A percentile compares a stretch with the other conserved stretches of the same genome.
phyloP scores from a whole-genome alignment of 1,284 basidiomycete genomes.

The Uromyces viciae-fabae region DNA sequence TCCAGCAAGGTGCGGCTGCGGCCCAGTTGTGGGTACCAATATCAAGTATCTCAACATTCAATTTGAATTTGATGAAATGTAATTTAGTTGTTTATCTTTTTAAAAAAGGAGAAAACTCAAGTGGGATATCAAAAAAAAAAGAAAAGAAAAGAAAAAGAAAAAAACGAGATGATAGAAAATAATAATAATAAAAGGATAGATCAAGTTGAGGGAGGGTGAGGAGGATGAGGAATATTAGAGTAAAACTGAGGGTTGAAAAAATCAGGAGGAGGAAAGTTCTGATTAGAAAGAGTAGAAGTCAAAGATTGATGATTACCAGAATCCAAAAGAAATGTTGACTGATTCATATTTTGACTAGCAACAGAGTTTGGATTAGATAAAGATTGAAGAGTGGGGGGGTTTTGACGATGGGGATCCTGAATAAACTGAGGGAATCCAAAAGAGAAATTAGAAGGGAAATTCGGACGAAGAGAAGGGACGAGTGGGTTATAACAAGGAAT shows the following conservation, averaged over 20 bases:
- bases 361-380: not conserved
- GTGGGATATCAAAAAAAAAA: not conserved
- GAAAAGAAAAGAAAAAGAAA: not conserved
- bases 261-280: no score
- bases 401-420: not conserved
- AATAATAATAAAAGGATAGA: not conserved
- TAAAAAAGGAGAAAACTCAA: not conserved
- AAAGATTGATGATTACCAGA: no score
- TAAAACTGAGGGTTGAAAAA: not conserved
- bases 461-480: not conserved
- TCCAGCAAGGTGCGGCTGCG: no score
- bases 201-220: not conserved
- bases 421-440: not conserved
- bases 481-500: slow-evolving; percentile 17
- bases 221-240: not conserved
- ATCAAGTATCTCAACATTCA: no score
- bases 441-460: not conserved
- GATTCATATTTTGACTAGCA: no score
- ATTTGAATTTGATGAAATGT: no score
- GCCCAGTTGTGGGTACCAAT: no score
- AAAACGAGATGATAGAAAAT: not conserved
- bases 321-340: no score
- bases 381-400: not conserved
- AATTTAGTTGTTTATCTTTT: no score
- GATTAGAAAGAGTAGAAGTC: no score